These are phyloP conservation scores for Aspergillus bombycis DNA, from an alignment of 2,329 filamentous ascomycete species.

Conservation along the genomic window DNA sequence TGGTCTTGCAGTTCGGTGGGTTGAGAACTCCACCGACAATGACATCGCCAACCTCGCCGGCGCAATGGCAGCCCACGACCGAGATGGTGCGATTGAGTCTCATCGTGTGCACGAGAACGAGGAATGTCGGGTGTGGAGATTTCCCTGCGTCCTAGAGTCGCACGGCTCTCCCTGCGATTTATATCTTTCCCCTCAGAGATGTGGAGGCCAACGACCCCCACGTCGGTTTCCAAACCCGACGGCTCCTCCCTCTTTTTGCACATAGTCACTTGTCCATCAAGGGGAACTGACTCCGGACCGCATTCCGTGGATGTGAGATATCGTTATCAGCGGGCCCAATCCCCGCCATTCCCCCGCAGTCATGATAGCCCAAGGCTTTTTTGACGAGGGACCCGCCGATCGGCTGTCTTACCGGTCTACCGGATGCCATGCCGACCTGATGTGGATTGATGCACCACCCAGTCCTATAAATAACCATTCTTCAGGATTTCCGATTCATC, in stretches of 20 bases:
- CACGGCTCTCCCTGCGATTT: not conserved
- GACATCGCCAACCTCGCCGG: conserved; percentile 51
- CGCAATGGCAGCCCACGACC: conserved; percentile 24
- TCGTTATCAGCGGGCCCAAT: not conserved
- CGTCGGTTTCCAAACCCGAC: not conserved
- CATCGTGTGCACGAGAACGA: conserved; percentile 41
- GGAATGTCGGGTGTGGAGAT: not conserved
- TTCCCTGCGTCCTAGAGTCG: not conserved
- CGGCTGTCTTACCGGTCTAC: not conserved
- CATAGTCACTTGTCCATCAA: not conserved
- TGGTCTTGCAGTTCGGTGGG: conserved; percentile 39
- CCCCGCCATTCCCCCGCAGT: not conserved
- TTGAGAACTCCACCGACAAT: conserved; percentile 53
- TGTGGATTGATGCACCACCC: too few relatives aligned
- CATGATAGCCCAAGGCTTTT: too few relatives aligned
- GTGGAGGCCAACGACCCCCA: not conserved
- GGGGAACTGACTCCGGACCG: not conserved
- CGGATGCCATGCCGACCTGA: not conserved
- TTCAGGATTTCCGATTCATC: not conserved
- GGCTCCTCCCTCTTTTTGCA: not conserved
- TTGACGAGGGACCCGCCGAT: not conserved
- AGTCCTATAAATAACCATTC: not conserved
- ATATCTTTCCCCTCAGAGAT: not conserved
- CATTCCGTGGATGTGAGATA: not conserved
- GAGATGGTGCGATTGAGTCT: conserved; percentile 14